Base-by-base conservation (phyloP, 129 eudicot genomes). In the Kitagawia praeruptora region DNA sequence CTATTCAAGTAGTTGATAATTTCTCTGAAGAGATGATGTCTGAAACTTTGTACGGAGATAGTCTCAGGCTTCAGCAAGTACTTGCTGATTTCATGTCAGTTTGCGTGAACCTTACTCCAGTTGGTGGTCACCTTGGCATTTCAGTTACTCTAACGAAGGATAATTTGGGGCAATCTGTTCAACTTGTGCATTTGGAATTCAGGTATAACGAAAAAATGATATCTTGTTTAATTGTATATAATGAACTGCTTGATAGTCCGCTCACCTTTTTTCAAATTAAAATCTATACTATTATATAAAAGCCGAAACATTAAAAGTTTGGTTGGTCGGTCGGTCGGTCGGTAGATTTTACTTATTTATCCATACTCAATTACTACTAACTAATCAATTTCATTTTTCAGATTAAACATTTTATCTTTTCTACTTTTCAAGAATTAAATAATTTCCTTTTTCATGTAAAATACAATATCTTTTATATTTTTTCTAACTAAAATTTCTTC, bases 51-150 rank as follows among this genome's bases (percentile, higher is more conserved):
- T 92, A 85, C 31, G 98, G 97, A 13, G 98, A 95, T 77, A 79
- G 90, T 74, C 82, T 92, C 40, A 83, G 98, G 86, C 97, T 95
- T 75, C 98, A 95, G 76, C 98, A 95, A 87, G 90, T 95, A 63
- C 80, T 95, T 41, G 98, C 98, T 27, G 91, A 93, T 78, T 92
- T 95, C 84, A 77, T 95, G 87, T 64, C 86, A 8, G 74, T 87
- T 5, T 86, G 94, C 0, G 97, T 90, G 58, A 81, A 84, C 45
- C 90, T 69, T 82, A 89, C 96, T 19, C 96, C 96, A 48, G 72
- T 80, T 8, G 98, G 98, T 19, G 97, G 97, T 38, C 84, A 86
- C 40, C 89, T 95, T 13, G 83, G 88, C 34, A 21, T 95, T 75
- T 83, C 86, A 23, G 96, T 88, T 63, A 87, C 58, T 12, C 75